phyloP scores from a whole-genome alignment of 495 filamentous ascomycete genomes.

The Penicillium manginii region DNA sequence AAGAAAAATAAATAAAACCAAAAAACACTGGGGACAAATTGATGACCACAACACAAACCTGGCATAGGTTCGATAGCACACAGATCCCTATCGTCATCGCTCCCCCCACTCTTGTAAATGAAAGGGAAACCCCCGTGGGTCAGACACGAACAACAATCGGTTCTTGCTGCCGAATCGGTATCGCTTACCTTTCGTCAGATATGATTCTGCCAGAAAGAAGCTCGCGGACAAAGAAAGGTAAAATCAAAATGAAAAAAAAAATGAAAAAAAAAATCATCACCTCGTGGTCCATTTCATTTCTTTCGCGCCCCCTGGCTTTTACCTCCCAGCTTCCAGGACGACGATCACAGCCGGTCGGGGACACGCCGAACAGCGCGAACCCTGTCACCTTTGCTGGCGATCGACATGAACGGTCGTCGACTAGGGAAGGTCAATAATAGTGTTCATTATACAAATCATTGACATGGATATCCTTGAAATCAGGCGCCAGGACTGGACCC shows the following conservation, averaged over 20 bases:
- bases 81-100: constrained; percentile 24
- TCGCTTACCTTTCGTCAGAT: neutral
- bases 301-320: neutral
- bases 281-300: neutral
- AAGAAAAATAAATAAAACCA: constrained; percentile 3
- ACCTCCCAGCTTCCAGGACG: neutral
- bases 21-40: neutral
- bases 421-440: constrained; percentile 17
- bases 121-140: constrained; percentile 22
- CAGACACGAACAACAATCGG: constrained; percentile 17
- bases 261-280: neutral
- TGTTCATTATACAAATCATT: constrained; percentile 9
- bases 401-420: constrained; percentile 22
- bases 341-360: constrained; percentile 13
- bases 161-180: constrained; percentile 17
- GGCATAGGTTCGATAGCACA: constrained; percentile 10
- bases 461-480: constrained; percentile 7
- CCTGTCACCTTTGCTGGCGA: constrained; percentile 10
- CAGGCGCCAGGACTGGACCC: neutral
- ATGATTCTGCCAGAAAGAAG: constrained; percentile 5
- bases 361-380: constrained; percentile 12
- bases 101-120: constrained; percentile 22
- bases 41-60: constrained; percentile 3
- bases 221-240: neutral
- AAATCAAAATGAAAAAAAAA: neutral